phyloP scores from a whole-genome alignment of 768 basidiomycete species.

The Strobilomyces confusus region DNA sequence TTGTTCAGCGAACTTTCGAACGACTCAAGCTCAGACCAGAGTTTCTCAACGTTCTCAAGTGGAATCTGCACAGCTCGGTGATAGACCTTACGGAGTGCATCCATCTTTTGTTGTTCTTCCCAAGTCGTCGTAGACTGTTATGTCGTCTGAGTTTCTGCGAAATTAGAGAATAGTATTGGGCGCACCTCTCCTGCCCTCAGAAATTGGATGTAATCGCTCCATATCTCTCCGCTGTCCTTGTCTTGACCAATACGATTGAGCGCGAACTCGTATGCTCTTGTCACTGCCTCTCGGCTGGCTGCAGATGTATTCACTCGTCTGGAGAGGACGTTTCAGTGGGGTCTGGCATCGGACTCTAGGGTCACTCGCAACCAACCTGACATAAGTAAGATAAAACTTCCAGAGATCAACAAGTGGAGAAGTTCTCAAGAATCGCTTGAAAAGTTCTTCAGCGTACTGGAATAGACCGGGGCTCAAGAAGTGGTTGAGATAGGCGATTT shows the following conservation, averaged over 20 bases:
- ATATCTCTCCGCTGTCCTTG: constrained; percentile 87
- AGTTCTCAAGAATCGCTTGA: constrained; percentile 78
- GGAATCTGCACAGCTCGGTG: constrained; percentile 94
- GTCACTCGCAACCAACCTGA: constrained; percentile 56
- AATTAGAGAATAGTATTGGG: not conserved
- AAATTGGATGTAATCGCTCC: constrained; percentile 93
- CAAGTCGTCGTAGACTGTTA: constrained; percentile 72
- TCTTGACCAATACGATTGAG: constrained; percentile 87
- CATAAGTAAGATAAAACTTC: constrained; percentile 92
- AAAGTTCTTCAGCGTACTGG: constrained; percentile 79
- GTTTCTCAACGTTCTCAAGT: constrained; percentile 83
- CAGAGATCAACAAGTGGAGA: constrained; percentile 89
- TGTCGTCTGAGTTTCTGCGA: constrained; percentile 4
- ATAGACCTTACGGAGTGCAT: constrained; percentile 85
- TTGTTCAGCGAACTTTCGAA: constrained; percentile 89
- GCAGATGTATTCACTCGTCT: constrained; percentile 71
- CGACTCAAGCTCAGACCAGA: constrained; percentile 92
- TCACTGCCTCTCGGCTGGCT: constrained; percentile 68
- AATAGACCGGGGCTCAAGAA: constrained; percentile 65
- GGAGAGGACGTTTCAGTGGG: constrained; percentile 15
- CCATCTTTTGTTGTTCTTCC: constrained; percentile 97
- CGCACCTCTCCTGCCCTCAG: constrained; percentile 74
- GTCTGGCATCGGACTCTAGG: constrained; percentile 3
- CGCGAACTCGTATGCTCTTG: constrained; percentile 91
- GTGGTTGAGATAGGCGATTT: constrained; percentile 81